Evolutionary conservation across 1,284 basidiomycete species (phyloP).

Genomic region (Rhodotorula sp.): DNA sequence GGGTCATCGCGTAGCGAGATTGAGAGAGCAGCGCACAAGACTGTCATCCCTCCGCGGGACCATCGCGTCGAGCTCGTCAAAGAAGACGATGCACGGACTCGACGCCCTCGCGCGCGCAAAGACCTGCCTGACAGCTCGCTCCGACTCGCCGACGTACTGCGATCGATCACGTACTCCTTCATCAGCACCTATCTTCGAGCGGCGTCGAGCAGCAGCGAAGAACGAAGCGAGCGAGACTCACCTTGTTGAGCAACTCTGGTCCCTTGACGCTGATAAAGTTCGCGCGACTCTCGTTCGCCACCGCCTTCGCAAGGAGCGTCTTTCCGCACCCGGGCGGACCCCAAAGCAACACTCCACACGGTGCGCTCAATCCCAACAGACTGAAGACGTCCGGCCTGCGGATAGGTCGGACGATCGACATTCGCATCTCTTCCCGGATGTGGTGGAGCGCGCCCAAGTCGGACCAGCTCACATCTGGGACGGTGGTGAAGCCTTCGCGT

Average conservation of each 20-base stretch:
- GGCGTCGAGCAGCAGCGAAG: background rate
- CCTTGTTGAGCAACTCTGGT: conserved; percentile 93
- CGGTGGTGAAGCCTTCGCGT: conserved; percentile 94
- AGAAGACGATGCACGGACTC: conserved; percentile 86
- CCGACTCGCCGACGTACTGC: conserved; percentile 96
- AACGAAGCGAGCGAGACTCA: conserved; percentile 47
- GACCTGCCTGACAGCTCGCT: conserved; percentile 89
- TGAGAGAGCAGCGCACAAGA: conserved; percentile 58
- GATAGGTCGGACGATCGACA: conserved; percentile 97
- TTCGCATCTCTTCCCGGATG: conserved; percentile 86
- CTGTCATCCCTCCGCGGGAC: conserved; percentile 90
- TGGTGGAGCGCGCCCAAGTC: conserved; percentile 88
- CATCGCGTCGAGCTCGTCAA: conserved; percentile 94
- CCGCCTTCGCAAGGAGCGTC: conserved; percentile 91
- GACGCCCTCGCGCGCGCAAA: conserved; percentile 85
- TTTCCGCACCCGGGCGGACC: conserved; percentile 98
- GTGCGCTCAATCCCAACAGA: conserved; percentile 78
- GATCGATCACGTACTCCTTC: background rate
- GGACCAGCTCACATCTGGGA: conserved; percentile 91
- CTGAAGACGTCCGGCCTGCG: conserved; percentile 82
- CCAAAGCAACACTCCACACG: conserved; percentile 94
- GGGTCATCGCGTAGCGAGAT: background rate
- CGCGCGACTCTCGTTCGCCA: conserved; percentile 88
- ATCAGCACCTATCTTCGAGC: background rate
- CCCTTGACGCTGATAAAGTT: conserved; percentile 99